Conservation (phyloP, 164 flowering plant genomes). For the Saururus chinensis region DNA sequence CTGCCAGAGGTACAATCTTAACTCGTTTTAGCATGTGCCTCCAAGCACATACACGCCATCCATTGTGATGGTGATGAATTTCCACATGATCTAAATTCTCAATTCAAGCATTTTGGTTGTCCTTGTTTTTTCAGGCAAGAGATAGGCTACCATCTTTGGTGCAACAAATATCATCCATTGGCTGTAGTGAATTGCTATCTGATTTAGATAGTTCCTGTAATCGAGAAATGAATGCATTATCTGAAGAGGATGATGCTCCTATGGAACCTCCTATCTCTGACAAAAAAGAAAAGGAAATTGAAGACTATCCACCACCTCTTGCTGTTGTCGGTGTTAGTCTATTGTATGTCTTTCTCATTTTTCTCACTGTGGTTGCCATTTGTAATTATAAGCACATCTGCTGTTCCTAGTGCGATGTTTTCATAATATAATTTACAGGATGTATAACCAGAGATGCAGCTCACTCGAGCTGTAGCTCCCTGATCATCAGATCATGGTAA, state of each 20-base stretch:
- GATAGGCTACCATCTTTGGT: conserved; percentile 52
- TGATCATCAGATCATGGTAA: too few species aligned
- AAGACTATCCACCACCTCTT: conserved; percentile 77
- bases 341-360: conserved; percentile 43
- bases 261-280: conserved; percentile 10
- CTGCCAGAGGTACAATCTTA: conserved; percentile 56
- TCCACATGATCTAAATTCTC: not conserved
- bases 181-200: conserved; percentile 26
- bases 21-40: not conserved
- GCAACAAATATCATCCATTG: conserved; percentile 59
- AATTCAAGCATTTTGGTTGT: not conserved
- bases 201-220: conserved; percentile 15
- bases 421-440: not conserved
- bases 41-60: not conserved
- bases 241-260: conserved; percentile 14
- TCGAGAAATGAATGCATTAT: conserved; percentile 12
- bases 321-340: conserved; percentile 91
- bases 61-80: not conserved
- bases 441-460: too few species aligned
- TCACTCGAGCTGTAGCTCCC: too few species aligned
- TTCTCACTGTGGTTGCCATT: not conserved
- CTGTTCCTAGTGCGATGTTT: not conserved
- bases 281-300: conserved; percentile 48
- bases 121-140: conserved; percentile 35
- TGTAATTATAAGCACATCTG: not conserved